Conservation (phyloP, 2,329 filamentous ascomycete species). For the Venturia nashicola region DNA sequence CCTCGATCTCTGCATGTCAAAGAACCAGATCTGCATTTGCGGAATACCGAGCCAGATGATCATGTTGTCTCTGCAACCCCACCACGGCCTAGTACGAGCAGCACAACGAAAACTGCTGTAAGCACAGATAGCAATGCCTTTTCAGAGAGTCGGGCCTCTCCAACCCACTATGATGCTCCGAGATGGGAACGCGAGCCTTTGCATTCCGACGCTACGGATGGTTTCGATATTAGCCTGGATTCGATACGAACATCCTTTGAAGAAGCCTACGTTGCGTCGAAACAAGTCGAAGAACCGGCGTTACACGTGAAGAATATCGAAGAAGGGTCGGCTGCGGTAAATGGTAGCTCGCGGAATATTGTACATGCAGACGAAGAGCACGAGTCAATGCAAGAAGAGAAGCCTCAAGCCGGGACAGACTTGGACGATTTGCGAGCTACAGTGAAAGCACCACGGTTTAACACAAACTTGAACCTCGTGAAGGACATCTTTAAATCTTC, state of each 20-base stretch:
- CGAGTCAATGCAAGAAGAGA: neutral
- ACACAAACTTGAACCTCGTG: constrained; percentile 16
- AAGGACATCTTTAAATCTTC: constrained; percentile 18
- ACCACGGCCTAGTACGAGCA: neutral
- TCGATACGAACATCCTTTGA: neutral
- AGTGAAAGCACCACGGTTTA: neutral
- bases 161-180: neutral
- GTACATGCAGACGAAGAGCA: neutral
- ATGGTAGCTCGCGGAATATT: neutral
- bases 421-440: neutral
- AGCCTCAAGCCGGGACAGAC: neutral
- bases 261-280: neutral
- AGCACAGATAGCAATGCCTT: neutral
- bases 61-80: neutral
- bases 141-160: neutral
- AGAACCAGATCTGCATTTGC: neutral
- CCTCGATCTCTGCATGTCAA: neutral
- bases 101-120: neutral
- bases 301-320: neutral
- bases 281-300: neutral
- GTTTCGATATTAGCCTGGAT: neutral
- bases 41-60: too few species aligned
- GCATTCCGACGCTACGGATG: neutral
- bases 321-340: neutral
- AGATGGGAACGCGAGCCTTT: neutral